Base-by-base conservation (phyloP, 2,329 filamentous ascomycete species). In the Calonectria pauciramosa region DNA sequence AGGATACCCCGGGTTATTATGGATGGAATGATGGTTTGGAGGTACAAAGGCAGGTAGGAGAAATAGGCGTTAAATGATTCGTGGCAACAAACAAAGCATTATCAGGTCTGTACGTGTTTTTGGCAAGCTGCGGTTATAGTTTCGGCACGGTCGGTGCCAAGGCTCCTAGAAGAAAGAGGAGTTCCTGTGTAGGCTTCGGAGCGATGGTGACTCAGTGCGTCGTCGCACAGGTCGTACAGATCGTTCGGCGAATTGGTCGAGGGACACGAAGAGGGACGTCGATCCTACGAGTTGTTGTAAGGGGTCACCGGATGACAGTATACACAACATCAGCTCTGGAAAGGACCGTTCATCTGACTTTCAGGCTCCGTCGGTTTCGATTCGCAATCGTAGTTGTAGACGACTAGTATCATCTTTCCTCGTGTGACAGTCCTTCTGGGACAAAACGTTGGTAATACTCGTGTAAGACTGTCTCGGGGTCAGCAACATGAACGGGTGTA, bases 1-100 rank as follows among this genome's bases (percentile, higher is more conserved):
- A 60, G 56, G 56, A 63, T 63, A 63, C 56, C 56, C 52, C 23
- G 36, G 56, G 56, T 41, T 41, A 26, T 56, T 18, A 56, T 59
- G 32, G 18, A 63, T 63, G 56, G 36, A 63, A 26, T 38, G 3
- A 60, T 23, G 56, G 26, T 41, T 41, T 30, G 23, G 56, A 41
- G 56, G n/a, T 18, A 41, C 14, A n/a, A 32, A 56, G 30, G 52
- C 16, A 63, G 36, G 38, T 26, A 28, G 10, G 26, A 23, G 56
- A 11, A 41, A 63, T 41, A 44, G 56, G 36, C 36, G 18, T 20
- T n/a, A 63, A 63, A 63, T 41, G 23, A 63, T 38, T 38, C 36
- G 14, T 20, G 34, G 28, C 26, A 20, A 20, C 56, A 41, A 28
- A 26, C 4, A 63, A 63, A 41, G 14, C 14, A 28, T 20, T 3